phyloP scores from a whole-genome alignment of 805 yeast species.

The Nakazawaea laoshanensis region DNA sequence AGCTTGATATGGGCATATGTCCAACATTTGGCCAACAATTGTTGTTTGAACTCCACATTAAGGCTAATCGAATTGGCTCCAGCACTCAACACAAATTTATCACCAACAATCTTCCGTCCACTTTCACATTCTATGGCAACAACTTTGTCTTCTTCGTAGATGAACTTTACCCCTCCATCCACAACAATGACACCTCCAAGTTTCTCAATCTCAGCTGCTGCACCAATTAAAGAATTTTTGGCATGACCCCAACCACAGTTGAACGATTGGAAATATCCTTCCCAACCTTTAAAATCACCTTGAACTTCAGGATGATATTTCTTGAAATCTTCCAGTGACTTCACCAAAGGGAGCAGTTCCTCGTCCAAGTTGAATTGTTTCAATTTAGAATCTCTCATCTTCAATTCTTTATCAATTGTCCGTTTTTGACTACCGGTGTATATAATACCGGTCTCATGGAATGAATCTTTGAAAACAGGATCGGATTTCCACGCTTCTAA shows the following conservation, averaged over 20 bases:
- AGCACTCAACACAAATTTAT: constrained; percentile 18
- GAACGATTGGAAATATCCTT: constrained; percentile 15
- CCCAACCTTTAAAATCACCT: constrained; percentile 16
- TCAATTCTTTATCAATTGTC: not conserved
- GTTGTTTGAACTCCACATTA: constrained; percentile 22
- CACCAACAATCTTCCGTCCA: constrained; percentile 7
- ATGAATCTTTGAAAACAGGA: constrained; percentile 16
- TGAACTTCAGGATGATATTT: constrained; percentile 13
- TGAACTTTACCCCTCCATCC: constrained; percentile 14
- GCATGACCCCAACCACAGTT: constrained; percentile 26
- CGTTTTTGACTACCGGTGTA: constrained; percentile 12
- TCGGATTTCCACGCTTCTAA: constrained; percentile 19
- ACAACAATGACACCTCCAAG: constrained; percentile 24
- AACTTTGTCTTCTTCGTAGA: constrained; percentile 12
- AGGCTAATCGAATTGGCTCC: constrained; percentile 20
- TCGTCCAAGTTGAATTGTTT: not conserved
- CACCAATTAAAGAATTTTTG: constrained; percentile 16
- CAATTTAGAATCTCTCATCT: constrained; percentile 4
- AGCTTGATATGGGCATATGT: constrained; percentile 26
- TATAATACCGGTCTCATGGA: constrained; percentile 20
- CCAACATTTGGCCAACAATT: constrained; percentile 26
- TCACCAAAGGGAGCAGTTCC: constrained; percentile 4
- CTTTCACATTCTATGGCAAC: constrained; percentile 12
- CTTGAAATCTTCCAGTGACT: constrained; percentile 4
- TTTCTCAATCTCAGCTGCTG: constrained; percentile 16